A percentile compares a stretch with the other conserved stretches of the same genome.
Evolutionary conservation across 2,329 filamentous ascomycete species (phyloP).

Genomic region (Xylariaceae sp.): DNA sequence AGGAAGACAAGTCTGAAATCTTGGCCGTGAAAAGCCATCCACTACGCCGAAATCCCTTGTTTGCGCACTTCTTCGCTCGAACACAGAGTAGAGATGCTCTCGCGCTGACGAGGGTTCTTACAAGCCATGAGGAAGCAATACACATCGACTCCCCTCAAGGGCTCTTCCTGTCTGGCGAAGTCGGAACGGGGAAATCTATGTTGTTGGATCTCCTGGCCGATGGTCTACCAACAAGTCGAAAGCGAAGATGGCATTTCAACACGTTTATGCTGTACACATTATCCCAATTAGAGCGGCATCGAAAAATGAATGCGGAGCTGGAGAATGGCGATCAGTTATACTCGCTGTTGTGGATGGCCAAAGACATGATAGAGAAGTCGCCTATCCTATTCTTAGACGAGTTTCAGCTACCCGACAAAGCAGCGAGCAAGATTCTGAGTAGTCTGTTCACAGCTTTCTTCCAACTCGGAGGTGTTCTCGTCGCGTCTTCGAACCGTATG

Average conservation of each 20-base stretch:
- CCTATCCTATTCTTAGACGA: conserved; percentile 79
- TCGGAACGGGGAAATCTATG: conserved; percentile 82
- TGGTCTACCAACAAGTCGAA: conserved; percentile 67
- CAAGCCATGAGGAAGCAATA: conserved; percentile 67
- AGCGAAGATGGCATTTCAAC: conserved; percentile 77
- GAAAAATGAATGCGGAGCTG: conserved; percentile 36
- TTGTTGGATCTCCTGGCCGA: conserved; percentile 79
- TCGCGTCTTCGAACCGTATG: conserved; percentile 80
- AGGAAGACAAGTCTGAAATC: conserved; percentile 30
- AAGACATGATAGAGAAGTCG: conserved; percentile 69
- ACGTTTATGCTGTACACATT: conserved; percentile 80
- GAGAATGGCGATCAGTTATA: conserved; percentile 47
- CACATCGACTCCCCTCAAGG: conserved; percentile 69
- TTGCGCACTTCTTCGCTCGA: conserved; percentile 55
- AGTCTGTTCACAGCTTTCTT: conserved; percentile 78
- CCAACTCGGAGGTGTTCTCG: conserved; percentile 73
- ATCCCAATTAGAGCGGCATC: conserved; percentile 64
- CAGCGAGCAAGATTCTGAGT: conserved; percentile 73
- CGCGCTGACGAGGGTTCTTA: conserved; percentile 65
- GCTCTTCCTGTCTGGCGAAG: conserved; percentile 74
- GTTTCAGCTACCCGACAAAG: conserved; percentile 77
- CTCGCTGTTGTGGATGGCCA: conserved; percentile 69
- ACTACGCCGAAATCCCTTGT: conserved; percentile 55
- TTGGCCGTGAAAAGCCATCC: conserved; percentile 52
- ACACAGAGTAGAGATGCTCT: conserved; percentile 54